phyloP scores from a whole-genome alignment of 495 filamentous ascomycete species.

The Mytilinidion resinicola region DNA sequence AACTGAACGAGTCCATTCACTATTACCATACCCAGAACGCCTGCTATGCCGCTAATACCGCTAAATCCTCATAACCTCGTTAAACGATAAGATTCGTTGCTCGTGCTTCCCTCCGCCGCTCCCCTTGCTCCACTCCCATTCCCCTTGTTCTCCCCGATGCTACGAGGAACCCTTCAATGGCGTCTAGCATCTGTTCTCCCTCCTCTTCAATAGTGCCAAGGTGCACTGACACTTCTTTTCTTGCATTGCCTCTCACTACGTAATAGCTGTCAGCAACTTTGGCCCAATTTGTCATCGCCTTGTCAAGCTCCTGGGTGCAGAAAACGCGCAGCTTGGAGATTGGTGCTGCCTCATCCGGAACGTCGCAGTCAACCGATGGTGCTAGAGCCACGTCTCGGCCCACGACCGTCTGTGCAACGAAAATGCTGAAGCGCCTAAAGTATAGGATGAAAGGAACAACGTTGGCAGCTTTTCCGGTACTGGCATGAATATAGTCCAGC shows the following conservation, averaged over 20 bases:
- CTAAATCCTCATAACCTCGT: neutral
- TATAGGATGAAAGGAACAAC: constrained; percentile 7
- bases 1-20: neutral
- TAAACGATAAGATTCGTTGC: neutral
- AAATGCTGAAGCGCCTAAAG: constrained; percentile 12
- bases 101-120: neutral
- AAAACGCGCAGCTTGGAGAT: constrained; percentile 27
- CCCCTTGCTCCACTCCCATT: neutral
- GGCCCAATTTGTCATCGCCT: constrained; percentile 36
- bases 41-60: constrained; percentile 1
- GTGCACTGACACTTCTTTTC: constrained; percentile 35
- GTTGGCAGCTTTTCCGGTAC: constrained; percentile 18
- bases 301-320: constrained; percentile 29
- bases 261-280: constrained; percentile 33
- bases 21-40: neutral
- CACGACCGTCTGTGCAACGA: constrained; percentile 7
- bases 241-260: constrained; percentile 30
- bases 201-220: constrained; percentile 35
- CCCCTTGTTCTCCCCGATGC: neutral
- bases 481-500: constrained; percentile 49
- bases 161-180: constrained; percentile 24
- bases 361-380: neutral
- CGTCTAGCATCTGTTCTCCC: constrained; percentile 8
- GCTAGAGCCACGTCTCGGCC: neutral
- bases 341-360: neutral